These are phyloP conservation scores for Taphrina populina DNA, from an alignment of 1,139 yeast genomes.

Conservation along the genomic window DNA sequence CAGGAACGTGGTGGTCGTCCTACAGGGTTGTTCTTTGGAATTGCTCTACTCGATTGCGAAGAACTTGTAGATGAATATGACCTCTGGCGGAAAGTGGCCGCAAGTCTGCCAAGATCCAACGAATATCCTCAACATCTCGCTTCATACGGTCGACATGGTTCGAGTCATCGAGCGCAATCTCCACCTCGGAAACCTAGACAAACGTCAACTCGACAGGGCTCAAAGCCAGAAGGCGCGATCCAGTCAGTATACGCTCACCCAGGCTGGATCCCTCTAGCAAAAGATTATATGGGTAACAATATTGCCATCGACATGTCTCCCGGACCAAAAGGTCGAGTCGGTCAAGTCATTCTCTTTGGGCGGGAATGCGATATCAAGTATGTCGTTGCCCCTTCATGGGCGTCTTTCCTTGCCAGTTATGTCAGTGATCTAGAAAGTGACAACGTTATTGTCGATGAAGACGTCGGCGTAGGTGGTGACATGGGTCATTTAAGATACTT, in stretches of 20 bases:
- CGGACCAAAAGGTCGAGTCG: conserved; percentile 68
- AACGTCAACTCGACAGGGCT: conserved; percentile 12
- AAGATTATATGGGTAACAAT: conserved; percentile 86
- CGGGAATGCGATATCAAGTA: conserved; percentile 84
- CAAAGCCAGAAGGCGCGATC: conserved; percentile 67
- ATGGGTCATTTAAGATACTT: conserved; percentile 26
- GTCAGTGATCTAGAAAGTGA: conserved; percentile 83
- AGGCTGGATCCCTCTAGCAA: conserved; percentile 84
- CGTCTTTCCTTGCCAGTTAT: conserved; percentile 72
- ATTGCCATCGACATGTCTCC: conserved; percentile 88
- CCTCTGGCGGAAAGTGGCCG: conserved; percentile 70
- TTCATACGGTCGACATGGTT: neutral
- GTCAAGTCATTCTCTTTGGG: conserved; percentile 85
- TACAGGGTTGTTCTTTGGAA: conserved; percentile 70
- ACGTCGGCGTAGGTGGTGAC: conserved; percentile 40
- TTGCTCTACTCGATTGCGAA: conserved; percentile 69
- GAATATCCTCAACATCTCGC: conserved; percentile 19
- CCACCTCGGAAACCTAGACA: conserved; percentile 8
- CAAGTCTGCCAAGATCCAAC: conserved; percentile 24
- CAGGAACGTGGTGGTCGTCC: conserved; percentile 75
- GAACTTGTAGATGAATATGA: conserved; percentile 66
- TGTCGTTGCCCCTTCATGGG: conserved; percentile 78
- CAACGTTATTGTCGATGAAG: conserved; percentile 64
- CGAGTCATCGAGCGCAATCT: neutral
- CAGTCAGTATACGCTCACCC: conserved; percentile 78